Percentiles rank a stretch among this genome's conserved stretches.
Evolutionary conservation across 139 green algal genomes (phyloP).

Genomic region (Pseudopediastrum boryanum): DNA sequence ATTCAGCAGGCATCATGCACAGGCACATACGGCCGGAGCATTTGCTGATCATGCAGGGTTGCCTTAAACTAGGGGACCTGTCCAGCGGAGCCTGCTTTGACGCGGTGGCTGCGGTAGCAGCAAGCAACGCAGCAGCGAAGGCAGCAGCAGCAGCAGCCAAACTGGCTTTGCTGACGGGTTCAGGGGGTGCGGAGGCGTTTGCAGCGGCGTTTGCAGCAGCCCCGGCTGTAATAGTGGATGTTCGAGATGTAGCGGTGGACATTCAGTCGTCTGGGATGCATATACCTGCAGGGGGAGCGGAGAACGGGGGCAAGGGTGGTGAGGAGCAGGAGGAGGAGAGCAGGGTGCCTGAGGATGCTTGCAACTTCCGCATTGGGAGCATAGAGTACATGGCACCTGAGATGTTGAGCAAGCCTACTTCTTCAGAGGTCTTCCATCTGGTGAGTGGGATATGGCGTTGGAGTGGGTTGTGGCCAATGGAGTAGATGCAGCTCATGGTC

Average conservation of each 20-base stretch:
- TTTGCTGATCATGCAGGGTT: conserved; percentile 46
- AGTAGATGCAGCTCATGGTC: no score
- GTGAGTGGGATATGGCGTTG: no score
- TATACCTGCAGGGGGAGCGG: no score
- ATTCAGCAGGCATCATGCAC: conserved; percentile 55
- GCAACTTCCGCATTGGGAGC: conserved; percentile 50
- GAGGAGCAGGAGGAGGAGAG: no score
- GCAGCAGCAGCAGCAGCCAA: not conserved
- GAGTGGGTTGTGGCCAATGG: no score
- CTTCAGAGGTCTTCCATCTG: conserved; percentile 68
- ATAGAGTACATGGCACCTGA: conserved; percentile 64
- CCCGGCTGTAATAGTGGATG: not conserved
- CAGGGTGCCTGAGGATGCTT: no score
- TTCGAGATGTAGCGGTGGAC: not conserved
- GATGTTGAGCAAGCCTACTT: conserved; percentile 61
- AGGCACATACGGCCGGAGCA: conserved; percentile 69
- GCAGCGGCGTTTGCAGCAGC: not conserved
- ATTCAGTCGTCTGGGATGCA: not conserved
- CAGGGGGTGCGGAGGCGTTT: not conserved
- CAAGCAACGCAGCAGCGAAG: not conserved
- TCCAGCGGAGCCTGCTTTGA: conserved; percentile 17
- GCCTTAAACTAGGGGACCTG: conserved; percentile 56
- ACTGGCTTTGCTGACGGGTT: no score
- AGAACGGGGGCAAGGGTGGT: no score
- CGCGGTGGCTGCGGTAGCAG: not conserved